A percentile compares a stretch with the other conserved stretches of the same genome.
Conservation (phyloP, 768 basidiomycete species). For the Russula lepida region DNA sequence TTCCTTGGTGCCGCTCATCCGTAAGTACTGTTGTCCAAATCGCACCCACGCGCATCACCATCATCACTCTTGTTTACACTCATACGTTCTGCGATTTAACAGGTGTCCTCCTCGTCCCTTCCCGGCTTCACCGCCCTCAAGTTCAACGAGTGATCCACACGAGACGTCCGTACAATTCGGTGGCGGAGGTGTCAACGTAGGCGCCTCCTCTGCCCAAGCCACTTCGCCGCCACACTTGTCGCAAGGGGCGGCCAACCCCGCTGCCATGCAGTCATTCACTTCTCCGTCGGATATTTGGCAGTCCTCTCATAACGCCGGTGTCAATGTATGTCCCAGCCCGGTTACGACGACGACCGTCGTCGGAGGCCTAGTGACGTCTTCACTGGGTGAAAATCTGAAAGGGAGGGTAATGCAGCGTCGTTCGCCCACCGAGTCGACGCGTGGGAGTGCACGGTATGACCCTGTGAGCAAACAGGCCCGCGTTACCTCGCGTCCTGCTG, state of each 20-base stretch:
- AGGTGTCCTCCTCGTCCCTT: background rate
- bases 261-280: background rate
- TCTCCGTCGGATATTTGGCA: conserved; percentile 9
- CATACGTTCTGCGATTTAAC: background rate
- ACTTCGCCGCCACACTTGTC: conserved; percentile 1
- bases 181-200: background rate
- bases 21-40: conserved; percentile 1
- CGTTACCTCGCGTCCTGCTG: background rate
- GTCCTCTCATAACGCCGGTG: background rate
- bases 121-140: conserved; percentile 1
- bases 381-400: background rate
- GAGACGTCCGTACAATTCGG: conserved; percentile 1
- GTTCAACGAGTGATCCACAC: conserved; percentile 1
- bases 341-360: background rate
- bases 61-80: background rate
- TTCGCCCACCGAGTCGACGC: conserved; percentile 9
- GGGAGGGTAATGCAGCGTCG: conserved; percentile 4
- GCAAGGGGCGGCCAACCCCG: background rate
- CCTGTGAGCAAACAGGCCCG: conserved; percentile 7
- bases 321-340: background rate
- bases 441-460: conserved; percentile 9
- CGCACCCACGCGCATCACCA: background rate
- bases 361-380: background rate
- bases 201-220: background rate
- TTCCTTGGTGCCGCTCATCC: background rate